Evolutionary conservation across 2,329 filamentous ascomycete genomes (phyloP).

Genomic region (Hymenoscyphus infarciens): DNA sequence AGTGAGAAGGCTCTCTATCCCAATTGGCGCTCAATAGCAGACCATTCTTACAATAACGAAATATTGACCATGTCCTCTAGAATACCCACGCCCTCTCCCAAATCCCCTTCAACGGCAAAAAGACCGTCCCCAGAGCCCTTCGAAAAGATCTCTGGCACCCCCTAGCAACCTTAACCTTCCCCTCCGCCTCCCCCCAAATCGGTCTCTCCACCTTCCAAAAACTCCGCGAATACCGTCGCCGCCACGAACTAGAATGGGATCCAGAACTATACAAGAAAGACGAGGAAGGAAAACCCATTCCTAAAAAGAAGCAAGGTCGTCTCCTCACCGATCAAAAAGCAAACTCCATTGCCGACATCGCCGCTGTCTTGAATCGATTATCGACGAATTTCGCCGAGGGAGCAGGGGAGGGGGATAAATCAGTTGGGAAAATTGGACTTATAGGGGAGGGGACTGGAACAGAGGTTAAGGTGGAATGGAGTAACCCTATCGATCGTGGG

Average conservation of each 20-base stretch:
- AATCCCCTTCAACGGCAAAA: conserved; percentile 65
- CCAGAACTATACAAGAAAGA: conserved; percentile 40
- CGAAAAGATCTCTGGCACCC: conserved; percentile 66
- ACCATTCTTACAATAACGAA: background rate
- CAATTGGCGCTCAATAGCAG: background rate
- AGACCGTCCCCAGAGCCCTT: conserved; percentile 58
- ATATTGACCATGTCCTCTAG: conserved; percentile 25
- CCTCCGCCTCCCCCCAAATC: conserved; percentile 46
- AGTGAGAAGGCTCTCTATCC: conserved; percentile 23
- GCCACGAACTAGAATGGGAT: conserved; percentile 61
- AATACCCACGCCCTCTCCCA: conserved; percentile 50
- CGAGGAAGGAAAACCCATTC: conserved; percentile 18
- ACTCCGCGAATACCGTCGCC: conserved; percentile 59
- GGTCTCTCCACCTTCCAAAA: conserved; percentile 60
- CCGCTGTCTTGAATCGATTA: conserved; percentile 35
- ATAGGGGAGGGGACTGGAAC: conserved; percentile 19
- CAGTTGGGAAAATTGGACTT: conserved; percentile 20
- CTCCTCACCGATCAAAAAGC: conserved; percentile 47
- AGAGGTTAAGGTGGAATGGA: conserved; percentile 35
- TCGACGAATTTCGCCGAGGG: background rate
- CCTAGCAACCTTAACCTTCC: conserved; percentile 58
- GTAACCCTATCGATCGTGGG: conserved; percentile 37
- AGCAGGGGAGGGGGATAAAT: conserved; percentile 15
- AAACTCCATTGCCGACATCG: conserved; percentile 60
- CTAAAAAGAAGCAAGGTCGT: conserved; percentile 32